Evolutionary conservation across 495 filamentous ascomycete genomes (phyloP).

Genomic region (Lophium mytilinum): DNA sequence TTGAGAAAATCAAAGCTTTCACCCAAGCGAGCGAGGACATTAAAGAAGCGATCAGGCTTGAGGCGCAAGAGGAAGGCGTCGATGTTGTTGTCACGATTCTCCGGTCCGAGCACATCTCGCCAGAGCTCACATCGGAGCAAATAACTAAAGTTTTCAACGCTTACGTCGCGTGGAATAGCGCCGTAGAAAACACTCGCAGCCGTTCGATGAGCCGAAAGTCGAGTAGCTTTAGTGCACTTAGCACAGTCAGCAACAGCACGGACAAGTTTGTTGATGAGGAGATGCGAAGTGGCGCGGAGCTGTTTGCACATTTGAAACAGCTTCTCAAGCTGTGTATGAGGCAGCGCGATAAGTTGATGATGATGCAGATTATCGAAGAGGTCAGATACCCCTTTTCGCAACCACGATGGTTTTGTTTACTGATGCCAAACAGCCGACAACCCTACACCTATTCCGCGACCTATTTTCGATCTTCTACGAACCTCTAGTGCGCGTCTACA

Average conservation of each 20-base stretch:
- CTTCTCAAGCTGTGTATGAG: conserved; percentile 85
- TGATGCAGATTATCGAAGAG: conserved; percentile 92
- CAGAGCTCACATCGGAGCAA: conserved; percentile 61
- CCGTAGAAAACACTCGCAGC: conserved; percentile 68
- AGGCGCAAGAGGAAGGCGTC: conserved; percentile 59
- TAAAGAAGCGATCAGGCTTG: conserved; percentile 64
- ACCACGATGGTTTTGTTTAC: not conserved
- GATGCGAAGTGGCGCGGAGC: conserved; percentile 75
- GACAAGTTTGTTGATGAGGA: conserved; percentile 56
- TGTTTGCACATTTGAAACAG: conserved; percentile 92
- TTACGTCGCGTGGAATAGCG: conserved; percentile 93
- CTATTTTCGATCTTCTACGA: conserved; percentile 99
- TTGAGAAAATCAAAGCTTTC: conserved; percentile 72
- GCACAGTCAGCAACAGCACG: conserved; percentile 9
- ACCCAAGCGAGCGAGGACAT: conserved; percentile 61
- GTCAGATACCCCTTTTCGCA: conserved; percentile 18
- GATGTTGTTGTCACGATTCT: conserved; percentile 82
- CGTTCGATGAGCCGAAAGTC: conserved; percentile 4
- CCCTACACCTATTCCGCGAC: conserved; percentile 86
- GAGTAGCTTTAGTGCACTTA: conserved; percentile 20
- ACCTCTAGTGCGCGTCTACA: conserved; percentile 91
- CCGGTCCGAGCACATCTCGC: conserved; percentile 60
- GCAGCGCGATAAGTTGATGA: conserved; percentile 93
- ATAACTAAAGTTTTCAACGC: conserved; percentile 81
- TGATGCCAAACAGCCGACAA: conserved; percentile 52